Conservation (phyloP, 139 green algal species). For the Chlorella sp. region DNA sequence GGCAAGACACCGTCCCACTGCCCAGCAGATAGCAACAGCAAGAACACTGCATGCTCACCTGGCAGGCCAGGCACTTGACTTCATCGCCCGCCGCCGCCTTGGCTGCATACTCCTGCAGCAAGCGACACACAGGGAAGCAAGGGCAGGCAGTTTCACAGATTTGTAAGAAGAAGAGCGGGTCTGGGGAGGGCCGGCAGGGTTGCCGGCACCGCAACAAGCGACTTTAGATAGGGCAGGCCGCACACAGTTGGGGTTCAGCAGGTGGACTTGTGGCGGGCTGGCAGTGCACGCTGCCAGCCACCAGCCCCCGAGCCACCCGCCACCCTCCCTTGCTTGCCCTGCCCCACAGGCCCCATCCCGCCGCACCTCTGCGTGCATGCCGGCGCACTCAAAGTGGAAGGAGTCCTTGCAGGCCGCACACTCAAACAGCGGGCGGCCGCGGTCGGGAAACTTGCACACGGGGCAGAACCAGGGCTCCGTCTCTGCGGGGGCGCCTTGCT, state of each 20-base stretch:
- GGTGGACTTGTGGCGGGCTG: background rate
- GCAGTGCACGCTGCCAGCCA: background rate
- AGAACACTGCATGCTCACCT: background rate
- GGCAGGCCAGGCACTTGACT: constrained; percentile 25
- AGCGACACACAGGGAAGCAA: background rate
- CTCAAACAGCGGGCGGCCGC: constrained; percentile 42
- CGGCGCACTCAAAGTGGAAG: constrained; percentile 60
- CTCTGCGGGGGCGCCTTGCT: constrained; percentile 25
- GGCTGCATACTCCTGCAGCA: constrained; percentile 20
- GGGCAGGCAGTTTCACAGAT: background rate
- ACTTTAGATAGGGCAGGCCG: no score
- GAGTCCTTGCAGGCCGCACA: constrained; percentile 61
- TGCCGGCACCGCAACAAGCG: no score
- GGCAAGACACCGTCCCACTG: no score
- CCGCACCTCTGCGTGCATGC: constrained; percentile 49
- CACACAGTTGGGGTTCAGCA: no score
- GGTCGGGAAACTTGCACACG: constrained; percentile 52
- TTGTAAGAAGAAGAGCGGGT: background rate
- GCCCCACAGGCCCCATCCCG: background rate
- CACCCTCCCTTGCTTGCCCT: background rate
- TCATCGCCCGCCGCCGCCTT: background rate
- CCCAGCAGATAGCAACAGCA: background rate
- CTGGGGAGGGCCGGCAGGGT: background rate
- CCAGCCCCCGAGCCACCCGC: background rate
- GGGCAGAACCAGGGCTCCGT: constrained; percentile 45